phyloP scores from a whole-genome alignment of 2,329 filamentous ascomycete species.

The Phoma sp. region DNA sequence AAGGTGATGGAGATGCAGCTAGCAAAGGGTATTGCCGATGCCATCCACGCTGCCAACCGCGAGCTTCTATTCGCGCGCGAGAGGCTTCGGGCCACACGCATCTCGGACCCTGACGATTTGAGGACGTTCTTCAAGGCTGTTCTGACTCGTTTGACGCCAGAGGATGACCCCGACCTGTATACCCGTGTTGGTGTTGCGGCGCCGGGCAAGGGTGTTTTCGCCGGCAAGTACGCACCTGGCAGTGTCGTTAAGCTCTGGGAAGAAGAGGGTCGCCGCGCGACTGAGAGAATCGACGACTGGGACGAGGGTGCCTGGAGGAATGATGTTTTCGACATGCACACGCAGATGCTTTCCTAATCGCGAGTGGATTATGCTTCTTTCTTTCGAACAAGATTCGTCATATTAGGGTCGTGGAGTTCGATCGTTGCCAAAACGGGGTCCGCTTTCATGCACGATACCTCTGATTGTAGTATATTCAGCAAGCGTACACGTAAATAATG shows the following conservation, averaged over 20 bases:
- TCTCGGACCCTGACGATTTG: slow-evolving; percentile 79
- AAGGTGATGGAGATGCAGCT: slow-evolving; percentile 81
- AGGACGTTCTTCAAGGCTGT: slow-evolving; percentile 84
- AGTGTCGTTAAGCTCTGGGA: slow-evolving; percentile 91
- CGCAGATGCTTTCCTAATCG: slow-evolving; percentile 35
- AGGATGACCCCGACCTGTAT: slow-evolving; percentile 77
- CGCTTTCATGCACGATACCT: background rate
- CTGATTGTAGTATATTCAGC: slow-evolving; percentile 4
- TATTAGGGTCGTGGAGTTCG: background rate
- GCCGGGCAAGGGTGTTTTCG: slow-evolving; percentile 71
- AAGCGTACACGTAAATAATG: background rate
- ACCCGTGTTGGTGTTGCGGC: slow-evolving; percentile 72
- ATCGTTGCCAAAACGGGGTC: background rate
- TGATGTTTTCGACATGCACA: slow-evolving; percentile 72
- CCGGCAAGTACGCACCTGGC: slow-evolving; percentile 84
- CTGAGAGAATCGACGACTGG: slow-evolving; percentile 77
- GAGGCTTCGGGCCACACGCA: slow-evolving; percentile 81
- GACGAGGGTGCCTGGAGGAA: slow-evolving; percentile 80
- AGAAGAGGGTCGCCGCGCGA: slow-evolving; percentile 73
- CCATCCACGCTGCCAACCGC: slow-evolving; percentile 76
- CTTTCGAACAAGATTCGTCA: background rate
- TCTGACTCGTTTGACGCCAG: slow-evolving; percentile 74
- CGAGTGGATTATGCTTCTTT: background rate
- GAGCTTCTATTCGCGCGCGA: slow-evolving; percentile 89
- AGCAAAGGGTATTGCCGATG: slow-evolving; percentile 71